Evolutionary conservation across 306 rosid species (phyloP).

Genomic region (Fragaria iinumae): DNA sequence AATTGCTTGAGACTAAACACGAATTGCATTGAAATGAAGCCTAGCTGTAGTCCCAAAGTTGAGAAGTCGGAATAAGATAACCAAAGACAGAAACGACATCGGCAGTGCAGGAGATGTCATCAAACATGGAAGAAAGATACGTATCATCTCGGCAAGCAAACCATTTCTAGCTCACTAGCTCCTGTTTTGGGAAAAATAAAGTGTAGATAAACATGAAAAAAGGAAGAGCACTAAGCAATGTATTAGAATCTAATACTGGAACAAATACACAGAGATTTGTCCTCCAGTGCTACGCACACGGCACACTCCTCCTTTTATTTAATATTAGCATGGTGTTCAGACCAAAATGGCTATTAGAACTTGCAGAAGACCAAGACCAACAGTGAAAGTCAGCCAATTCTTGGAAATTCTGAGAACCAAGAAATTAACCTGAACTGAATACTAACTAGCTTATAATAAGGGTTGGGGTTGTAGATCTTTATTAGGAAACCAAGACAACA

Average conservation of each 20-base stretch:
- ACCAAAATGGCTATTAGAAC: background rate
- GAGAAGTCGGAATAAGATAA: background rate
- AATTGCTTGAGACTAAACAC: no score
- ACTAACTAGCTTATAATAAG: background rate
- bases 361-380: background rate
- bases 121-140: background rate
- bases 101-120: background rate
- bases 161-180: background rate
- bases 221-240: background rate
- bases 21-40: no score
- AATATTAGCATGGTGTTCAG: background rate
- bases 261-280: background rate
- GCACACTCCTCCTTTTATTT: background rate
- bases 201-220: background rate
- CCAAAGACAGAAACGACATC: background rate
- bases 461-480: background rate
- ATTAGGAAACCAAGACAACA: background rate
- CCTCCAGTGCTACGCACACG: background rate
- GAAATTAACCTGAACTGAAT: background rate
- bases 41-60: no score
- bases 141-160: background rate
- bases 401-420: background rate
- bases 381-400: background rate
- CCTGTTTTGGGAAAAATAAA: background rate
- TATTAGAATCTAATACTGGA: background rate